Evolutionary conservation across 179 eudicot species (phyloP), one percentile per base, ranked within the genome.

Genomic region (Drosera spatulata): DNA sequence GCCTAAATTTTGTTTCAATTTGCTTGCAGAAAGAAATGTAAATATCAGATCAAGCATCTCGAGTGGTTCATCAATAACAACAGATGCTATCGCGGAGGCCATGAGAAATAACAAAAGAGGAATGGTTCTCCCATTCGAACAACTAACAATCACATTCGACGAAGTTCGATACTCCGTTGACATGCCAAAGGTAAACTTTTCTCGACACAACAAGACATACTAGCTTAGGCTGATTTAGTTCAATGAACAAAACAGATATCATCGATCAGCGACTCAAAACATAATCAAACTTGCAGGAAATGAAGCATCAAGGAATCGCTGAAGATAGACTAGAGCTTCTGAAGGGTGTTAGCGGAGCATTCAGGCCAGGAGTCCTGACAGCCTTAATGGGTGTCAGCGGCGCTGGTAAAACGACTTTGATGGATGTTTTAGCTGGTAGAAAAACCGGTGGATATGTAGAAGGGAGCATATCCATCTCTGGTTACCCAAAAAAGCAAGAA

Each of bases 71-170:
- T 53, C 60, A 38, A 53, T 53, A 45, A 55, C 63, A 39, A 53
- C 52, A 45, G 63, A 15, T 12, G 51, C 13, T 38, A 39, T 10
- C 9, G 52, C 53, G 42, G 65, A 59, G 10, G 63, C 50, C n/a
- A 45, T 53, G 5, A 58, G 65, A 48, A 65, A 40, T 14, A 73
- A n/a, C 55, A 73, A 70, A 22, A 22, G 33, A 47, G 84, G 81
- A 46, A 80, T 80, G 84, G 65, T 77, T 66, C 69, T 80, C 37
- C 84, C 84, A 41, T 80, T 80, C 49, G 66, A 58, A 46, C 81
- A 78, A 22, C 84, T 68, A 66, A 71, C 77, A 55, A 71, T 80
- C 33, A 69, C 81, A 6, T 80, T 80, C 33, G 76, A 74, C 43
- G 33, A 22, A 22, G 33, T 22, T 22, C 33, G 33, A 22, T 22